Evolutionary conservation across 73 alveolate species (phyloP), one percentile per base, ranked within the genome.

Genomic region (Paramecium caudatum): DNA sequence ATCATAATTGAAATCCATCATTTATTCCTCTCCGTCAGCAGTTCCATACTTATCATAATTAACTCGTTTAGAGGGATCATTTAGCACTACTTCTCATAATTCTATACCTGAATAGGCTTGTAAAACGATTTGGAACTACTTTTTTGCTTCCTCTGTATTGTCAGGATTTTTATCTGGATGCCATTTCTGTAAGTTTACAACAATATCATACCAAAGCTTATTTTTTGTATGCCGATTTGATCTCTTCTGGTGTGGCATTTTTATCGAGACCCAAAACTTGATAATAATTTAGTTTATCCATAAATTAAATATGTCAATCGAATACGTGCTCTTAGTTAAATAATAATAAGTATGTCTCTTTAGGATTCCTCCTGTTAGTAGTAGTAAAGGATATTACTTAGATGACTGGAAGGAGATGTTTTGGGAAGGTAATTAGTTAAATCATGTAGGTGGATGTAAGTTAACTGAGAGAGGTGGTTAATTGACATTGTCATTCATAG

Each of bases 241-340:
- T 94, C 45, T 94, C 96, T 33, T 94, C 94, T 1, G 91, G 92
- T 30, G 96, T 47, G 8, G 98, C 96, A 50, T 65, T 30, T 88
- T 82, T 63, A 3, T 92, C 93, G 0, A 96, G 93, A 5, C 97
- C 96, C 5, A 96, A 61, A 27, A 96, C 91, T 37, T 96, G 92
- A 69, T 96, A 95, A 91, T 94, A 96, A 81, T 82, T 93, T 37
- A 84, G 91, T 85, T 96, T 95, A 43, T 91, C 88, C 88, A 74
- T 74, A 41, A 39, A 41, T 74, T 68, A 68, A 55, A 55, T 10
- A 55, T 55, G 80, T 23, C 55, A 12, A 19, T 74, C 32, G 88
- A 74, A 37, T 74, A 41, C 13, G 88, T 74, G 21, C 88, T 74
- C 10, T 74, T 74, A 5, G 55, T 74, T 6, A 41, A 74, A 74